These are phyloP conservation scores for Asparagopsis taxiformis DNA, from an alignment of 31 red algal genomes.

Conservation along the genomic window DNA sequence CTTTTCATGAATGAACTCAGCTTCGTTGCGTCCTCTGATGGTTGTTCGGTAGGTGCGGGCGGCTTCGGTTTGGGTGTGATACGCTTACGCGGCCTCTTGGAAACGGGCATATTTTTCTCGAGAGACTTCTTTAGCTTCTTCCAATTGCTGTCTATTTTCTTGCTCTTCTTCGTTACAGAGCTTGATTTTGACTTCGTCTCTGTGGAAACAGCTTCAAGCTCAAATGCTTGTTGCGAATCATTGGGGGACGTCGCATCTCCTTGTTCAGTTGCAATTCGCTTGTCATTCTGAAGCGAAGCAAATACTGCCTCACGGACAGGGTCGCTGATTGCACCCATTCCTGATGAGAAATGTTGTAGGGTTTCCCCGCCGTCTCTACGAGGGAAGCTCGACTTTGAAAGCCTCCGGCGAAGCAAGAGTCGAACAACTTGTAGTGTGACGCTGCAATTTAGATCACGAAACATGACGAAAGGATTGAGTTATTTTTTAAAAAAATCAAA, in stretches of 20 bases:
- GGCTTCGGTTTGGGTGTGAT: not conserved
- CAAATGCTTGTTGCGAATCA: not conserved
- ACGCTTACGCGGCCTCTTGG: not conserved
- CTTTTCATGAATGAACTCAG: slow-evolving; percentile 61
- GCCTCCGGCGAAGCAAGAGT: no score
- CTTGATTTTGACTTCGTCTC: not conserved
- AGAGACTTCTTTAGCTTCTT: slow-evolving; percentile 15
- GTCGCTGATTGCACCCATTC: not conserved
- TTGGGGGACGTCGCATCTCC: not conserved
- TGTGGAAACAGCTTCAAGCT: no score
- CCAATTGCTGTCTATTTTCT: slow-evolving; percentile 6
- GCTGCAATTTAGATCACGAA: no score
- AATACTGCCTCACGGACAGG: slow-evolving; percentile 27
- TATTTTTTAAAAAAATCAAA: no score
- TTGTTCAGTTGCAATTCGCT: slow-evolving; percentile 1
- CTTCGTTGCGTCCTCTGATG: slow-evolving; percentile 1
- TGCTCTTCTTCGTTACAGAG: not conserved
- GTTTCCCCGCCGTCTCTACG: no score
- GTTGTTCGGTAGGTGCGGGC: not conserved
- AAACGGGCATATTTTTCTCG: not conserved
- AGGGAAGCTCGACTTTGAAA: no score
- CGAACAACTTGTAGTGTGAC: no score
- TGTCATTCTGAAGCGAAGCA: slow-evolving; percentile 30
- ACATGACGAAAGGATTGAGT: no score
- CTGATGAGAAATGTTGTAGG: no score